Evolutionary conservation across 2,329 filamentous ascomycete genomes (phyloP), one percentile per base, ranked within the genome.

Genomic region (Colletotrichum somersetense): DNA sequence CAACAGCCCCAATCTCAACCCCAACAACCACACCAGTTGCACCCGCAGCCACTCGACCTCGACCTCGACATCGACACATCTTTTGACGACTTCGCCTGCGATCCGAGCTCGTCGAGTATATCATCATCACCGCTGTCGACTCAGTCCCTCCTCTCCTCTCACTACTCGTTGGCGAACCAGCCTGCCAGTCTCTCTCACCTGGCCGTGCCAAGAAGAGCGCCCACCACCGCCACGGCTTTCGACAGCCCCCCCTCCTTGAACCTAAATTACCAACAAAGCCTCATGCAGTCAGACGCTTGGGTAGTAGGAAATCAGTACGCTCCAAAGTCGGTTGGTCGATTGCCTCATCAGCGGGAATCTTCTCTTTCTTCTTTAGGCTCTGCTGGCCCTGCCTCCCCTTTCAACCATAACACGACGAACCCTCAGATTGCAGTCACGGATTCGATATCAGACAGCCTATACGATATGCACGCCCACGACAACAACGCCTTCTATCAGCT

Each of bases 291-390:
- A 35, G 84, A 86, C 68, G 63, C 80, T 18, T 86, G 83, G 83
- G 78, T 81, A 66, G 73, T 77, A 30, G 74, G 79, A 66, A 77
- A 78, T 71, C 83, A 83, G 72, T 78, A 81, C 72, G 81, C 81
- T 48, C 79, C 81, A 30, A 82, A 81, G 76, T 75, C 78, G 12
- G 73, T 80, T 50, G 79, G 80, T 67, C 82, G 83, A 20, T 78
- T 84, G 48, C 76, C 83, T 35, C 89, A 91, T 76, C 85, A 91
- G 57, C 86, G 89, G 75, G 89, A 91, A 74, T 88, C 89, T 2
- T 91, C 89, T 8, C 81, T 89, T 48, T 91, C 89, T 0, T 91
- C 89, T 0, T 76, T 91, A 52, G 88, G 87, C 14, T 91, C 89
- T 0, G 84, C 87, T 46, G 88, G 87, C n/a, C 89, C 89, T 23